Conservation (phyloP, 192 early-diverging fungal species). For the Backusella macrospora region DNA sequence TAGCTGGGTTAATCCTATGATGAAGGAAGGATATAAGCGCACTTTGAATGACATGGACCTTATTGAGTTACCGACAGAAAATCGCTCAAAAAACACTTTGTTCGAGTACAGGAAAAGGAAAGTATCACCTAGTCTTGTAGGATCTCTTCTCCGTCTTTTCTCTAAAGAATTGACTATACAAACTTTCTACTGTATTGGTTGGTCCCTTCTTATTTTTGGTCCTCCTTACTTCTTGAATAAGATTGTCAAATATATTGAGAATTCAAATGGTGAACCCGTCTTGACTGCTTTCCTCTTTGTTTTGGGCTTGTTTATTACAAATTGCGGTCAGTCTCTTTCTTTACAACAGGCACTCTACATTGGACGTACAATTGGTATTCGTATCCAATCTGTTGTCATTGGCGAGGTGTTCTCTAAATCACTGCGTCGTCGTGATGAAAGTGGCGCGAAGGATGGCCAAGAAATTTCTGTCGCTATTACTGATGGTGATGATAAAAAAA, state of each 20-base stretch:
- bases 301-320: conserved; percentile 58
- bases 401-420: conserved; percentile 46
- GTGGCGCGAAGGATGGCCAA: not conserved
- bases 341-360: conserved; percentile 62
- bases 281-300: conserved; percentile 61
- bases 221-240: conserved; percentile 63
- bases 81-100: conserved; percentile 45
- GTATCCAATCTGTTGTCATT: conserved; percentile 50
- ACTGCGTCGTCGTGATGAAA: conserved; percentile 41
- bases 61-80: conserved; percentile 48
- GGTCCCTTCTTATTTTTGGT: conserved; percentile 44
- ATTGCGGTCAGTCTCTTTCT: conserved; percentile 45
- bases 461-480: not conserved
- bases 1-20: conserved; percentile 54
- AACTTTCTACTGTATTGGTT: conserved; percentile 22
- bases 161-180: conserved; percentile 49
- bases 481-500: conserved; percentile 28
- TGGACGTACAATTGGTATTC: conserved; percentile 66
- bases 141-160: conserved; percentile 28
- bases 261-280: conserved; percentile 11
- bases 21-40: conserved; percentile 51
- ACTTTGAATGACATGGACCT: conserved; percentile 57
- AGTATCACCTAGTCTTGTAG: not conserved
- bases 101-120: conserved; percentile 20
- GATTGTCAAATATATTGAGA: conserved; percentile 57